Percentiles rank a stretch among this genome's conserved stretches.
Evolutionary conservation across 805 yeast genomes (phyloP).

Genomic region (Yarrowia sp.): DNA sequence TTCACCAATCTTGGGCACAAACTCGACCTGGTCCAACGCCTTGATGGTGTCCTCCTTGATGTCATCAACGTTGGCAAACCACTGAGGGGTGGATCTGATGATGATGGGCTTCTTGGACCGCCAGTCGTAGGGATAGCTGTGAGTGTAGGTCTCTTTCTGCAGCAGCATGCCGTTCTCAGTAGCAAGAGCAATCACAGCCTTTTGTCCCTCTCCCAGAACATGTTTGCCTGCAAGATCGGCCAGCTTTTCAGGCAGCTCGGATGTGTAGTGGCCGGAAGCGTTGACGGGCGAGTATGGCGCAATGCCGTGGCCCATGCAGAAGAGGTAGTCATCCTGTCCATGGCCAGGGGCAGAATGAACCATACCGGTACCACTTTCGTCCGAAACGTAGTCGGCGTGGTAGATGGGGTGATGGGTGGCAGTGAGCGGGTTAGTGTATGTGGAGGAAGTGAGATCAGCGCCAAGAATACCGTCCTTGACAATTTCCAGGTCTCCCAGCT

Average conservation of each 20-base stretch:
- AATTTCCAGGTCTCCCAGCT: constrained; percentile 41
- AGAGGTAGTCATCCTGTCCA: constrained; percentile 88
- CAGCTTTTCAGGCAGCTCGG: constrained; percentile 54
- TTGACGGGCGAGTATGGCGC: constrained; percentile 80
- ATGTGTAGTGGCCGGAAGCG: constrained; percentile 69
- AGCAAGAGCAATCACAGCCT: constrained; percentile 59
- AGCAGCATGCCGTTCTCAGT: constrained; percentile 45
- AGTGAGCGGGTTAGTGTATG: constrained; percentile 65
- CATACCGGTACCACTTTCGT: constrained; percentile 86
- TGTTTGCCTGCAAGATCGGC: constrained; percentile 60
- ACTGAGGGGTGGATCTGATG: constrained; percentile 93
- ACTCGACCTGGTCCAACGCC: constrained; percentile 68
- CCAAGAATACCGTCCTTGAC: constrained; percentile 53
- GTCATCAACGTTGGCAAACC: constrained; percentile 87
- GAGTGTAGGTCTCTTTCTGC: constrained; percentile 60
- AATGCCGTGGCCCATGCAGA: constrained; percentile 66
- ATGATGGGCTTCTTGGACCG: constrained; percentile 94
- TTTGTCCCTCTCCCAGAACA: constrained; percentile 68
- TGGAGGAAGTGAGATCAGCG: constrained; percentile 50
- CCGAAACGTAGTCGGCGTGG: constrained; percentile 82
- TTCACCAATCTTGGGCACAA: constrained; percentile 75
- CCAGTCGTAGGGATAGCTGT: constrained; percentile 98
- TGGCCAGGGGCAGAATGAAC: constrained; percentile 99
- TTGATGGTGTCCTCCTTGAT: constrained; percentile 68
- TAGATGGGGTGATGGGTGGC: constrained; percentile 61